Percentiles rank a stretch among this genome's conserved stretches.
Conservation (phyloP, 2,329 filamentous ascomycete species). For the Fusarium neocosmosporiellum region DNA sequence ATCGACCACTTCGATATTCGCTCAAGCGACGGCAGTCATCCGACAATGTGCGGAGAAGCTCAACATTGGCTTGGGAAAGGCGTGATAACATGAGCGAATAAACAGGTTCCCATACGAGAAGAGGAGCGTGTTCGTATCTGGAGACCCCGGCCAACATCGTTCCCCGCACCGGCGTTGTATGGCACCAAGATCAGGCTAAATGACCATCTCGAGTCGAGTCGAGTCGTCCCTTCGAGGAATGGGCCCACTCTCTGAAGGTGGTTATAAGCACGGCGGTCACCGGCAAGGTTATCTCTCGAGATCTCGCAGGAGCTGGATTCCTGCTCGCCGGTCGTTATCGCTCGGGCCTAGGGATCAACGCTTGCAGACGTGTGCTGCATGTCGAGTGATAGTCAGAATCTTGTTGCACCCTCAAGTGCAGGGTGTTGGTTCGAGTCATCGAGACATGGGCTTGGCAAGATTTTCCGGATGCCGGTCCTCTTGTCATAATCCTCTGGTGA, state of each 20-base stretch:
- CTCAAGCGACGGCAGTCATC: constrained; percentile 29
- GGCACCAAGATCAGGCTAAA: constrained; percentile 32
- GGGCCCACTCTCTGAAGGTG: neutral
- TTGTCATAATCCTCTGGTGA: neutral
- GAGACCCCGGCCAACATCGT: constrained; percentile 11
- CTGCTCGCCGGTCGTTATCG: neutral
- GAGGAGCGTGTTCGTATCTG: constrained; percentile 28
- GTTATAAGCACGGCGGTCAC: neutral
- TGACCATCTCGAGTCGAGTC: constrained; percentile 5
- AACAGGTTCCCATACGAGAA: constrained; percentile 32
- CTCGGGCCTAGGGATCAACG: constrained; percentile 13
- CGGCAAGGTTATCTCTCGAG: neutral
- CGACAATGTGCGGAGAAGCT: constrained; percentile 26
- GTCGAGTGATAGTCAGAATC: neutral
- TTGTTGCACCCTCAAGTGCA: constrained; percentile 23
- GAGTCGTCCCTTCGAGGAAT: constrained; percentile 6
- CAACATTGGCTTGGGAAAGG: constrained; percentile 20
- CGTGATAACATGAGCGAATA: constrained; percentile 34
- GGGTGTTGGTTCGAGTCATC: neutral
- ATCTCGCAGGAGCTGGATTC: constrained; percentile 9
- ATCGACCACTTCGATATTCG: constrained; percentile 12
- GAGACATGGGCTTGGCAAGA: neutral
- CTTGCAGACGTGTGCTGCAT: constrained; percentile 14
- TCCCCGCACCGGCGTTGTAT: constrained; percentile 20
- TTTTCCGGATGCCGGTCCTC: neutral